Base-by-base conservation (phyloP, 768 basidiomycete species). In the Termitomyces sp. region DNA sequence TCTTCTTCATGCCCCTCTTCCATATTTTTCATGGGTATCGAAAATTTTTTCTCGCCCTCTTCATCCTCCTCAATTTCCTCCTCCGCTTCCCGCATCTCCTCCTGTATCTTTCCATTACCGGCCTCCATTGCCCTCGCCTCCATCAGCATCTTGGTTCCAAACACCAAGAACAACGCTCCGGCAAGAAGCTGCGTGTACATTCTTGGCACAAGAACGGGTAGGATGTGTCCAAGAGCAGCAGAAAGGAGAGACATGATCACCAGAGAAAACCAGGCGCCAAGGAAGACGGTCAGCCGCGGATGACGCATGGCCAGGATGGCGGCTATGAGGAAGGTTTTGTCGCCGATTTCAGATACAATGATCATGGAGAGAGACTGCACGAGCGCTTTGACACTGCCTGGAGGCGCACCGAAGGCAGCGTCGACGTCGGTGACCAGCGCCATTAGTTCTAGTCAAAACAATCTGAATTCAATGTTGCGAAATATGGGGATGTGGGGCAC, bases 61-160 rank as follows among this genome's bases (percentile, higher is more conserved):
- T 86, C 88, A 61, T 93, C 91, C 4, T 84, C 91, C 65, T 93
- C 87, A 54, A 98, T 89, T 74, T 99, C 96, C 69, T 95, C 93
- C 74, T 89, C 88, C n/a, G 92, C 90, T 75, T 99, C 95, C 56
- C 84, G 82, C 89, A 98, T 92, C 73, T 98, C 97, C 71, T 98
- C 95, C 67, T 87, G 74, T 16, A 97, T 89, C 73, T 94, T 93
- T 60, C 84, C 88, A 55, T 76, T 87, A 6, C 91, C 93, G 0
- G 76, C 75, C 56, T 83, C 77, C 93, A 98, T 98, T 62, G 77
- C 78, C 55, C 85, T 75, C 3, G 86, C 95, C 70, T 99, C 96
- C 68, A 87, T 75, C 56, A 93, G 67, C 93, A 99, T 95, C 73
- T 89, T 91, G 51, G 77, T 75, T 5, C 97, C 97, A 72, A 98